phyloP scores from a whole-genome alignment of 495 filamentous ascomycete species.

The Xylaria palmicola region DNA sequence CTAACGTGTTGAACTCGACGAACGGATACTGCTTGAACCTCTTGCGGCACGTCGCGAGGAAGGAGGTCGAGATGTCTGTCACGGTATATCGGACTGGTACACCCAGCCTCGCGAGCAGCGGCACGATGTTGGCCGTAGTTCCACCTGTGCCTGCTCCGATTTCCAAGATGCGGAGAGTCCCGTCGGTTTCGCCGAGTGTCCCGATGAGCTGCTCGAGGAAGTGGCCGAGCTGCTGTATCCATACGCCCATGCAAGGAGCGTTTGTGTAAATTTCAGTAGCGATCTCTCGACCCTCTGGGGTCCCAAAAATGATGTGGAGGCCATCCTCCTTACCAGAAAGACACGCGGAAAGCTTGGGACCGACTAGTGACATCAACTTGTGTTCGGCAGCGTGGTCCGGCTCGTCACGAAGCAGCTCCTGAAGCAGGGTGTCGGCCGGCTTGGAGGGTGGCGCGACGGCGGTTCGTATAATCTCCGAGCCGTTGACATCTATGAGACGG shows the following conservation, averaged over 20 bases:
- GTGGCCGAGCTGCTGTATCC: conserved; percentile 39
- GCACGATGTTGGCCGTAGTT: neutral
- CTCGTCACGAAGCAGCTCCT: neutral
- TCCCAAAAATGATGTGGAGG: conserved; percentile 43
- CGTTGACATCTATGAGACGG: neutral
- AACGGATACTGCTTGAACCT: neutral
- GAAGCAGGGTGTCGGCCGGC: neutral
- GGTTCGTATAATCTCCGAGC: neutral
- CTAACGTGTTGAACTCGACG: neutral
- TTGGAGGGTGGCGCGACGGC: neutral
- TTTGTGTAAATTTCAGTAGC: conserved; percentile 42
- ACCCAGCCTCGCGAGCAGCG: neutral
- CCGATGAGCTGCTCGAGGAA: conserved; percentile 30
- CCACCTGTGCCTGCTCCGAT: neutral
- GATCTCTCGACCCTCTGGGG: conserved; percentile 37
- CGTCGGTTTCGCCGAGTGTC: conserved; percentile 3
- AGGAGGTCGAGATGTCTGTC: neutral
- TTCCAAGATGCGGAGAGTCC: neutral
- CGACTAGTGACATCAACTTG: neutral
- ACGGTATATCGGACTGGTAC: neutral
- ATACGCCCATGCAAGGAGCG: conserved; percentile 31
- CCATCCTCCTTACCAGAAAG: conserved; percentile 42
- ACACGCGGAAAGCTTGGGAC: conserved; percentile 29
- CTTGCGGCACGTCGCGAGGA: neutral
- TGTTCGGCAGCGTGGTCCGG: neutral